phyloP scores from a whole-genome alignment of 2,329 filamentous ascomycete species.

The Fusarium sp. region DNA sequence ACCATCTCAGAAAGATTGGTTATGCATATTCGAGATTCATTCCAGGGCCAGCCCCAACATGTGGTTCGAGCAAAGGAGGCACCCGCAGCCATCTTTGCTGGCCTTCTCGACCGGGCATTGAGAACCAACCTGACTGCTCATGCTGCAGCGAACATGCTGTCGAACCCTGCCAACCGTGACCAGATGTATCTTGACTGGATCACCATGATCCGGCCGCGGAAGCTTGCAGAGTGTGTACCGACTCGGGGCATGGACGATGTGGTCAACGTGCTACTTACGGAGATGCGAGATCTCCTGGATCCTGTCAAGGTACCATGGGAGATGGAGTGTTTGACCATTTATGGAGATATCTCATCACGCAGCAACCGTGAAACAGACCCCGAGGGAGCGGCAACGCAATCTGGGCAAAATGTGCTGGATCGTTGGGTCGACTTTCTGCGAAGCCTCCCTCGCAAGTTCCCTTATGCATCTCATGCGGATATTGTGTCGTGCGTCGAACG shows the following conservation, averaged over 20 bases:
- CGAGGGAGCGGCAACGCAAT: constrained; percentile 44
- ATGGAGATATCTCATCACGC: constrained; percentile 66
- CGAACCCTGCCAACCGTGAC: constrained; percentile 87
- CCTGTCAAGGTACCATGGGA: constrained; percentile 76
- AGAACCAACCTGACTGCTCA: constrained; percentile 95
- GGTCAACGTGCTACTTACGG: constrained; percentile 70
- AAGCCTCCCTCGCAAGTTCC: constrained; percentile 76
- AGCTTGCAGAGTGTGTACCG: constrained; percentile 72
- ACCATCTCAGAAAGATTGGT: constrained; percentile 88
- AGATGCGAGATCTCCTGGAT: constrained; percentile 78
- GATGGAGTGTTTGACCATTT: constrained; percentile 70
- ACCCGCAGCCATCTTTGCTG: constrained; percentile 89
- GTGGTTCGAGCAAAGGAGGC: constrained; percentile 88
- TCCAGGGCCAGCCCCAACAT: constrained; percentile 85
- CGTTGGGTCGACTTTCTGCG: constrained; percentile 81
- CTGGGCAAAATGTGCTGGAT: constrained; percentile 77
- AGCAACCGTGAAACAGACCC: constrained; percentile 54
- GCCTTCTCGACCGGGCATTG: constrained; percentile 85
- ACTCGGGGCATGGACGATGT: constrained; percentile 74
- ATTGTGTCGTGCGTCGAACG: constrained; percentile 82
- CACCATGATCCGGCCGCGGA: constrained; percentile 70
- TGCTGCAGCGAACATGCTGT: constrained; percentile 91
- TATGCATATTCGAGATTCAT: constrained; percentile 83
- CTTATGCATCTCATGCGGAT: constrained; percentile 77
- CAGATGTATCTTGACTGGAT: constrained; percentile 97